phyloP scores from a whole-genome alignment of 352 stramenopile species.

The Globisporangium nagaii region DNA sequence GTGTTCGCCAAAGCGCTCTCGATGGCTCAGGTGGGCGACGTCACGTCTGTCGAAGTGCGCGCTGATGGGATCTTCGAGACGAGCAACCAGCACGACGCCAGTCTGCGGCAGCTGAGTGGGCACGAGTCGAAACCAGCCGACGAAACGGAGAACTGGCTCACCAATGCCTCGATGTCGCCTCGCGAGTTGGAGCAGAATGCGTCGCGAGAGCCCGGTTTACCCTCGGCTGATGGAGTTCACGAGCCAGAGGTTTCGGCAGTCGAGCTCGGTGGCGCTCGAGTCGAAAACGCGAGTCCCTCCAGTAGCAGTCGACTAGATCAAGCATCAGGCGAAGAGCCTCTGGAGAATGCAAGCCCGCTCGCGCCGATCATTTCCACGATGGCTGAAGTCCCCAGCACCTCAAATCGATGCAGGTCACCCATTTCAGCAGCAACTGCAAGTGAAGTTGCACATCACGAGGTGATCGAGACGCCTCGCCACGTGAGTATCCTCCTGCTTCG shows the following conservation, averaged over 20 bases:
- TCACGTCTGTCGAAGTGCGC: slow-evolving; percentile 3
- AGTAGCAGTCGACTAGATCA: background rate
- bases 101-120: background rate
- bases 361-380: background rate
- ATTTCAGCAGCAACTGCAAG: background rate
- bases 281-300: background rate
- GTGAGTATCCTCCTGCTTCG: background rate
- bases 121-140: background rate
- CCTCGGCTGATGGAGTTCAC: too few species aligned
- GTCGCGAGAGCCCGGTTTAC: too few species aligned
- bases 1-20: background rate
- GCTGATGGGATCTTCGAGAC: slow-evolving; percentile 5
- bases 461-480: background rate
- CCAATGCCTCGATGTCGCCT: too few species aligned
- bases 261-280: background rate
- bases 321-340: background rate
- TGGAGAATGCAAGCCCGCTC: background rate
- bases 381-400: background rate
- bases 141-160: background rate
- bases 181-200: too few species aligned
- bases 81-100: slow-evolving; percentile 3
- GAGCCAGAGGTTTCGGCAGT: background rate
- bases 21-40: background rate
- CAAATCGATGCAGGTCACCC: background rate
- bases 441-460: too few species aligned